Conservation (phyloP, 768 basidiomycete species). For the Termitomyces sp. region DNA sequence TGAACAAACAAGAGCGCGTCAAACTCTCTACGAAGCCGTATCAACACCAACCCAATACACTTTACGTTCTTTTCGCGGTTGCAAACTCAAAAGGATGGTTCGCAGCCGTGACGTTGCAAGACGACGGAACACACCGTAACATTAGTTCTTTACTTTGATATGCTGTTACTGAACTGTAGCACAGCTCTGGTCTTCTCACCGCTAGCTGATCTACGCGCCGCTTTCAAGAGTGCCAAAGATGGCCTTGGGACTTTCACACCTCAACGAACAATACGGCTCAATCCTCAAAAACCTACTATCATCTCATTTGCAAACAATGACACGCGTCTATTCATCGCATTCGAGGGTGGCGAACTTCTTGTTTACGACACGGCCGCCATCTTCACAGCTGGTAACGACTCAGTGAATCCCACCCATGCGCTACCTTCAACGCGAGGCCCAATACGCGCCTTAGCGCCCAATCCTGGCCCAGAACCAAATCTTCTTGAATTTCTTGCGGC, state of each 20-base stretch:
- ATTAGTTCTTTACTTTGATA: slow-evolving; percentile 13
- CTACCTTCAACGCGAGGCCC: slow-evolving; percentile 43
- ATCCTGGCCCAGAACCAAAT: slow-evolving; percentile 54
- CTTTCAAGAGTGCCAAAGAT: slow-evolving; percentile 42
- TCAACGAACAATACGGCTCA: slow-evolving; percentile 45
- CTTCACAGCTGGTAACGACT: slow-evolving; percentile 41
- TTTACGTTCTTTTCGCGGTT: slow-evolving; percentile 52
- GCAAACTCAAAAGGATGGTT: slow-evolving; percentile 69
- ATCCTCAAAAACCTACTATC: slow-evolving; percentile 44
- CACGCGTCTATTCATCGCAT: slow-evolving; percentile 55
- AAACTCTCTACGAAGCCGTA: slow-evolving; percentile 54
- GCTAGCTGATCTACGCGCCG: slow-evolving; percentile 55
- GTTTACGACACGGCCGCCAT: slow-evolving; percentile 56
- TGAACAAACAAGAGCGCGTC: slow-evolving; percentile 64
- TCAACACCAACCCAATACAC: slow-evolving; percentile 37
- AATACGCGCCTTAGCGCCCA: slow-evolving; percentile 56
- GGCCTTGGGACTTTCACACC: slow-evolving; percentile 44
- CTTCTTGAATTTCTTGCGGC: slow-evolving; percentile 60
- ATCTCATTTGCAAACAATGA: slow-evolving; percentile 59
- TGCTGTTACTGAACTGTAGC: background rate
- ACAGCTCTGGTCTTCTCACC: slow-evolving; percentile 63
- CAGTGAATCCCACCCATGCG: slow-evolving; percentile 45
- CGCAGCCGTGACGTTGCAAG: slow-evolving; percentile 48
- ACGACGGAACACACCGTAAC: slow-evolving; percentile 35
- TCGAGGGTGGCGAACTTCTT: slow-evolving; percentile 55